Evolutionary conservation across 139 green algal species (phyloP), one percentile per base, ranked within the genome.

Genomic region (Micractinium sp.): DNA sequence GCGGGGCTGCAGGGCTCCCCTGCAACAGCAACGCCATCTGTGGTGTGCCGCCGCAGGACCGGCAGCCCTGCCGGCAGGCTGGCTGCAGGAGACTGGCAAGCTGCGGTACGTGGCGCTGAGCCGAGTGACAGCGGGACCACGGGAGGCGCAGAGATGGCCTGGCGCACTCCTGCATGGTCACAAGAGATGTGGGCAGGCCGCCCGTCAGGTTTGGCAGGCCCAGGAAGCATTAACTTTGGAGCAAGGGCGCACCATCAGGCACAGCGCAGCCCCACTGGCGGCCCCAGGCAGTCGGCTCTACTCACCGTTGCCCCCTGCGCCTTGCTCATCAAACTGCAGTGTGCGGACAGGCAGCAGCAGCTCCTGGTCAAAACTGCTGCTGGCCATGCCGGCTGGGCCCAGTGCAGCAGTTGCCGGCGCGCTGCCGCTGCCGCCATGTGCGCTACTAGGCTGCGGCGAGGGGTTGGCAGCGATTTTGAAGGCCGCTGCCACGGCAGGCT

Each of bases 401-500:
- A 25, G 41, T 1, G 39, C 25, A 22, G 78, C 2, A 47, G 53
- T 47, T 20, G 78, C 47, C 20, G 78, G 78, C 29, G 33, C 33
- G 41, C 78, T 60, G 82, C 80, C 38, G 76, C 82, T 69, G 82
- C 82, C 61, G n/a, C 78, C 13, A 41, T 2, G 20, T 12, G 47
- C 39, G 33, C 81, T 73, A 39, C 38, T 15, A 15, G 41, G 39
- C 53, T 2, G 36, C 63, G 87, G 71, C 47, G 87, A 79, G n/a
- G 82, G 67, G 87, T 88, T 88, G 67, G 66, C 87, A 29, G 87
- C 87, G 29, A 90, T 90, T 39, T 73, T 47, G 25, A 89, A 69
- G 3, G 87, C 87, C 19, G 87, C 85, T 2, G 87, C 87, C 29
- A 90, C 87, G 3, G 69, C 74, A 20, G 87, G 76, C 78, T 89